Evolutionary conservation across 108 stramenopile genomes (phyloP).

Genomic region (Aurantiochytrium sp.): DNA sequence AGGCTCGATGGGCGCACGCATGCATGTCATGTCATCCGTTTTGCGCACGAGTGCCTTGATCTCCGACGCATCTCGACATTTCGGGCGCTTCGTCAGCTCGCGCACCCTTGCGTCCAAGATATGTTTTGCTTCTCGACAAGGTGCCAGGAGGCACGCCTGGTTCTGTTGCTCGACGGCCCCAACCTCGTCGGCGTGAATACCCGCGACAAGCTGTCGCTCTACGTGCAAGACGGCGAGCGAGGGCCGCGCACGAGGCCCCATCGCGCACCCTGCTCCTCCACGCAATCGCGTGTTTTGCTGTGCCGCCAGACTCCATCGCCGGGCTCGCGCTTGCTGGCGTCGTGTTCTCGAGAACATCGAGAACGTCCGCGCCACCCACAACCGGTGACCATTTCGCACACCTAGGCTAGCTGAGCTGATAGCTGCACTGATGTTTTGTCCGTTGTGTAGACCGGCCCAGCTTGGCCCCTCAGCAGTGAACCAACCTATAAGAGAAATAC

Average conservation of each 20-base stretch:
- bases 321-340: too few relatives aligned
- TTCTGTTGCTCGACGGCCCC: background rate
- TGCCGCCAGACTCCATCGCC: too few relatives aligned
- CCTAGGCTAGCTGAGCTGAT: too few relatives aligned
- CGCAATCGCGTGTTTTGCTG: too few relatives aligned
- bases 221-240: background rate
- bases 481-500: too few relatives aligned
- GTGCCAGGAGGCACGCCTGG: background rate
- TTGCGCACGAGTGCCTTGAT: background rate
- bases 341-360: too few relatives aligned
- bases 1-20: background rate
- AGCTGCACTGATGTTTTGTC: too few relatives aligned
- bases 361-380: too few relatives aligned
- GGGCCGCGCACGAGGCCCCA: background rate
- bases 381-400: too few relatives aligned
- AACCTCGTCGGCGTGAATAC: background rate
- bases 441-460: too few relatives aligned
- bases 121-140: background rate
- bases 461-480: too few relatives aligned
- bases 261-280: too few relatives aligned
- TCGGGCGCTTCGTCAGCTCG: background rate
- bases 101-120: background rate
- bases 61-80: background rate
- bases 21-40: background rate
- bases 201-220: background rate